phyloP scores from a whole-genome alignment of 1,284 basidiomycete species.

The Clitocybe nebularis region DNA sequence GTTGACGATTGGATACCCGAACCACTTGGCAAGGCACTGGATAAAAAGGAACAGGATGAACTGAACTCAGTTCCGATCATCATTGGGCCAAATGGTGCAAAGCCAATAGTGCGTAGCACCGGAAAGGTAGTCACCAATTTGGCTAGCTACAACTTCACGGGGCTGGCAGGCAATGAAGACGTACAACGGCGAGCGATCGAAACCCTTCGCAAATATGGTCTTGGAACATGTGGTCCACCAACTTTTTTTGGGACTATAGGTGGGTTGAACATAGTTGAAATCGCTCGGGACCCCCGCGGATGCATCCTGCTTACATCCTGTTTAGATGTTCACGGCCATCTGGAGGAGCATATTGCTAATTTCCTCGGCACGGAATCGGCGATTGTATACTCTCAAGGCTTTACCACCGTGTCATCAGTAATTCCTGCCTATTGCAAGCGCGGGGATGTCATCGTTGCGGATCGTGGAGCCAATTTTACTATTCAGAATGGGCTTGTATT shows the following conservation, averaged over 20 bases:
- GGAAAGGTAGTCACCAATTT: conserved; percentile 88
- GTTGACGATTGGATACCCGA: conserved; percentile 95
- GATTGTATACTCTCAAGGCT: conserved; percentile 95
- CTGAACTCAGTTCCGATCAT: conserved; percentile 77
- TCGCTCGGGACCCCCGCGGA: neutral
- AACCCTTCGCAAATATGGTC: conserved; percentile 87
- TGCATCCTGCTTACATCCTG: neutral
- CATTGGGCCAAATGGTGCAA: conserved; percentile 77
- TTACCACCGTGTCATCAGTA: conserved; percentile 89
- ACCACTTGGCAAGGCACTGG: conserved; percentile 69
- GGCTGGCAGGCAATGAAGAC: conserved; percentile 83
- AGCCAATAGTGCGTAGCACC: conserved; percentile 71
- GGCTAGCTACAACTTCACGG: conserved; percentile 91
- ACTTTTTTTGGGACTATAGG: conserved; percentile 98
- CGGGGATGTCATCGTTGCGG: conserved; percentile 97
- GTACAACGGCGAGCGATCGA: conserved; percentile 87
- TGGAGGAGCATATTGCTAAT: conserved; percentile 87
- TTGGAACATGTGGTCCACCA: conserved; percentile 94
- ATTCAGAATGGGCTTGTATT: conserved; percentile 98
- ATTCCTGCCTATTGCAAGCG: conserved; percentile 98
- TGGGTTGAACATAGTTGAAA: conserved; percentile 26
- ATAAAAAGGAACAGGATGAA: conserved; percentile 61
- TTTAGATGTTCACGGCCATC: conserved; percentile 85
- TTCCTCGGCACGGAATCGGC: conserved; percentile 87
- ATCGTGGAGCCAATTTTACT: conserved; percentile 90